phyloP scores from a whole-genome alignment of 139 green algal species.

The Tetradesmus obliquus region DNA sequence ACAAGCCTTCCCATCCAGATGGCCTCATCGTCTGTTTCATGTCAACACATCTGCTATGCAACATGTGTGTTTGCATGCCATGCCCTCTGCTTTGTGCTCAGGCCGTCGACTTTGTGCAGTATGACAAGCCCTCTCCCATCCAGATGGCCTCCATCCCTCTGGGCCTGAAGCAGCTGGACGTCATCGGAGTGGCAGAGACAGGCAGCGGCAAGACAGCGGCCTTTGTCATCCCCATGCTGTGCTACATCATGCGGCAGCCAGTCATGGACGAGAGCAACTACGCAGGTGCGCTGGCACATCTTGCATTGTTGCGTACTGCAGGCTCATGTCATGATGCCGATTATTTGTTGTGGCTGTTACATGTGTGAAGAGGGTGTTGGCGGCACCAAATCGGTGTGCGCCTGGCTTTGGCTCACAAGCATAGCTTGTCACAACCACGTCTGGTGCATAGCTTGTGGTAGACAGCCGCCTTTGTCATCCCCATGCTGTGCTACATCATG shows the following conservation, averaged over 20 bases:
- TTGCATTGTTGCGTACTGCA: too few species aligned
- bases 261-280: conserved; percentile 89
- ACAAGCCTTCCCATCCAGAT: background rate
- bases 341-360: too few species aligned
- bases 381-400: too few species aligned
- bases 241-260: conserved; percentile 94
- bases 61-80: background rate
- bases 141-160: conserved; percentile 98
- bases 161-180: conserved; percentile 90
- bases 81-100: conserved; percentile 14
- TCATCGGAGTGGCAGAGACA: conserved; percentile 97
- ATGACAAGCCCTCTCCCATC: conserved; percentile 97
- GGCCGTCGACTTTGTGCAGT: conserved; percentile 82
- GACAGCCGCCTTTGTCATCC: conserved; percentile 73
- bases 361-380: too few species aligned
- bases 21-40: background rate
- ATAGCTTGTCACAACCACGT: too few species aligned
- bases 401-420: too few species aligned
- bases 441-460: too few species aligned
- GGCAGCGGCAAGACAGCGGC: conserved; percentile 97
- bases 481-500: conserved; percentile 97
- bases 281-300: conserved; percentile 56
- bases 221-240: conserved; percentile 97
- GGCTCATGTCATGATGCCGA: too few species aligned
- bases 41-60: background rate